Conservation (phyloP, 2,329 filamentous ascomycete genomes). For the Hypoxylon sp. region DNA sequence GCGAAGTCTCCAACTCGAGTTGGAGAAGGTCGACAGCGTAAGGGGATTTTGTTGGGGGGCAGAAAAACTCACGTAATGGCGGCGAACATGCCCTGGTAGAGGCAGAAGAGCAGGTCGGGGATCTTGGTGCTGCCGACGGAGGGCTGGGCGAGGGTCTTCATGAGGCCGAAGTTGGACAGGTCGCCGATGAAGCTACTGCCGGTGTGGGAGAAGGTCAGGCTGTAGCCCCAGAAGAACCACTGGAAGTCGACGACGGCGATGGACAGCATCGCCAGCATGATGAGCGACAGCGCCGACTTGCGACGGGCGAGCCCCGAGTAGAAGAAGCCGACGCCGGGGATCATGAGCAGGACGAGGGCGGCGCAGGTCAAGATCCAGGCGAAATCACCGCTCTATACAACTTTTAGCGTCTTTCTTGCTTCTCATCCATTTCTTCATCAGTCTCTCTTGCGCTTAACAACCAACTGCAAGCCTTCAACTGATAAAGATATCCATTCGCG, state of each 20-base stretch:
- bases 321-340: conserved; percentile 93
- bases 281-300: conserved; percentile 86
- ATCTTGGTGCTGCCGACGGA: conserved; percentile 75
- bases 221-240: conserved; percentile 97
- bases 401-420: conserved; percentile 23
- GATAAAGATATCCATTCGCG: conserved; percentile 38
- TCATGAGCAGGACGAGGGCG: conserved; percentile 88
- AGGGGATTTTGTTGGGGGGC: no score
- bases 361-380: conserved; percentile 80
- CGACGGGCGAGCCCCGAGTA: conserved; percentile 89
- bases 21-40: no score
- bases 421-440: not conserved
- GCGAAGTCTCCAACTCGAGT: not conserved
- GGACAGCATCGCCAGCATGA: conserved; percentile 85
- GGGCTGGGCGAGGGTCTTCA: conserved; percentile 76
- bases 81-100: conserved; percentile 91
- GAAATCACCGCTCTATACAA: conserved; percentile 75
- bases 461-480: not conserved
- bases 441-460: not conserved
- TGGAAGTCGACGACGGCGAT: conserved; percentile 83
- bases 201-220: conserved; percentile 81
- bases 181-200: conserved; percentile 82
- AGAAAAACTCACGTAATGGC: conserved; percentile 75
- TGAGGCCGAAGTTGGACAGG: conserved; percentile 82
- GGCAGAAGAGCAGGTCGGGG: conserved; percentile 83